Evolutionary conservation across 768 basidiomycete species (phyloP).

Genomic region (Auriculariales sp.): DNA sequence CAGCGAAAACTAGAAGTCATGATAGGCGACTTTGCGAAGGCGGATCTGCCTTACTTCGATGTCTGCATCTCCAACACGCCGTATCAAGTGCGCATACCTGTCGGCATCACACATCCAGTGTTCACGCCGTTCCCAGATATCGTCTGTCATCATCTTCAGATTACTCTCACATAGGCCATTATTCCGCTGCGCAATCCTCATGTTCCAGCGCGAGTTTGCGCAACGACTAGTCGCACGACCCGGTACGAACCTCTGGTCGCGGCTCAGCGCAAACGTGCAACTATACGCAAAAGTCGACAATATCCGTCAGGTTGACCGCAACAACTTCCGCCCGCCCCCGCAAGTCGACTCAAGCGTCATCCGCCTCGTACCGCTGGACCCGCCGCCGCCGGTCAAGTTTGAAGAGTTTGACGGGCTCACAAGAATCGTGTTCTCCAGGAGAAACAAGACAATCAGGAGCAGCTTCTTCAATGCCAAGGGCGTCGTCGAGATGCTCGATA

Average conservation of each 20-base stretch:
- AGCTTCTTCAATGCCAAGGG: slow-evolving; percentile 83
- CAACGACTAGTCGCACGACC: slow-evolving; percentile 80
- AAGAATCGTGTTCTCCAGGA: slow-evolving; percentile 75
- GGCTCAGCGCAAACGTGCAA: slow-evolving; percentile 92
- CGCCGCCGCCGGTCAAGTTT: slow-evolving; percentile 89
- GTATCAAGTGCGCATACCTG: slow-evolving; percentile 47
- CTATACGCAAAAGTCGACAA: slow-evolving; percentile 94
- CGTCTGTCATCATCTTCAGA: slow-evolving; percentile 92
- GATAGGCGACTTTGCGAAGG: slow-evolving; percentile 96
- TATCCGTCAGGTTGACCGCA: slow-evolving; percentile 90
- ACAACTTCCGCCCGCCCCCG: slow-evolving; percentile 93
- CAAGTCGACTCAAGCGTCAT: slow-evolving; percentile 90
- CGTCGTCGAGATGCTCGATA: slow-evolving; percentile 86
- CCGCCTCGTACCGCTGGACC: slow-evolving; percentile 80
- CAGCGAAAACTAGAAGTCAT: slow-evolving; percentile 90
- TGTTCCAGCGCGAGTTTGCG: slow-evolving; percentile 99
- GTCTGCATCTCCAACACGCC: slow-evolving; percentile 99
- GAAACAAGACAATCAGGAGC: slow-evolving; percentile 82
- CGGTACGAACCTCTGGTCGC: slow-evolving; percentile 76
- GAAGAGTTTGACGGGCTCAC: slow-evolving; percentile 96
- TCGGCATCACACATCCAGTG: neutral
- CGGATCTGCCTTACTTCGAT: slow-evolving; percentile 95
- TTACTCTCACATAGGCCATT: slow-evolving; percentile 92
- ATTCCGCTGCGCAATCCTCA: slow-evolving; percentile 88
- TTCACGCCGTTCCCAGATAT: slow-evolving; percentile 37